Evolutionary conservation across 2,329 filamentous ascomycete genomes (phyloP).

Genomic region (Colletotrichum musicola): DNA sequence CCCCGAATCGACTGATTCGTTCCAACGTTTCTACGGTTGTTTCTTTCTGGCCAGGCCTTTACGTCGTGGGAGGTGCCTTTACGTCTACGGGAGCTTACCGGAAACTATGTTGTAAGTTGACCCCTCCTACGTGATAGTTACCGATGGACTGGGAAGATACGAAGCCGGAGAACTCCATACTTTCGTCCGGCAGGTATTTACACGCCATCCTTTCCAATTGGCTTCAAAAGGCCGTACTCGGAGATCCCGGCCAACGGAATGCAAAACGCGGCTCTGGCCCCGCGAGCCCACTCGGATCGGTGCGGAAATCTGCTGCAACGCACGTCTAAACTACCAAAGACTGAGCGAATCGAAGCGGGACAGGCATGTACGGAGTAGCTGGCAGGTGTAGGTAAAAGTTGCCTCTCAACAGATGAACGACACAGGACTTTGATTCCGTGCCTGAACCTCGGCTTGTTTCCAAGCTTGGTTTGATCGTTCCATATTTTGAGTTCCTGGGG

Average conservation of each 20-base stretch:
- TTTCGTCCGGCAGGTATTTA: constrained; percentile 1
- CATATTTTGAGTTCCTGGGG: constrained; percentile 11
- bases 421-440: neutral
- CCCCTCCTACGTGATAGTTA: neutral
- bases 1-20: neutral
- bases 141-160: neutral
- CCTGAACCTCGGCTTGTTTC: neutral
- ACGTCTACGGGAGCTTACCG: neutral
- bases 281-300: constrained; percentile 10
- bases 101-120: constrained; percentile 1
- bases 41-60: neutral
- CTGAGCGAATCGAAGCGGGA: constrained; percentile 2
- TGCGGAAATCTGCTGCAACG: constrained; percentile 18
- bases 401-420: constrained; percentile 17
- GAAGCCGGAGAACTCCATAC: neutral
- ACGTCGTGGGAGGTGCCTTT: no score
- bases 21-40: neutral
- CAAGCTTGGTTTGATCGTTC: constrained; percentile 2
- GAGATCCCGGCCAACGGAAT: constrained; percentile 1
- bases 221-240: no score
- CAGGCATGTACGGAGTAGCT: neutral
- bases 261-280: neutral
- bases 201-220: no score
- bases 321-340: constrained; percentile 7
- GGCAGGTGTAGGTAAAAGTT: neutral